These are phyloP conservation scores for Epichloe bromicola DNA, from an alignment of 2,329 filamentous ascomycete genomes.

Conservation along the genomic window DNA sequence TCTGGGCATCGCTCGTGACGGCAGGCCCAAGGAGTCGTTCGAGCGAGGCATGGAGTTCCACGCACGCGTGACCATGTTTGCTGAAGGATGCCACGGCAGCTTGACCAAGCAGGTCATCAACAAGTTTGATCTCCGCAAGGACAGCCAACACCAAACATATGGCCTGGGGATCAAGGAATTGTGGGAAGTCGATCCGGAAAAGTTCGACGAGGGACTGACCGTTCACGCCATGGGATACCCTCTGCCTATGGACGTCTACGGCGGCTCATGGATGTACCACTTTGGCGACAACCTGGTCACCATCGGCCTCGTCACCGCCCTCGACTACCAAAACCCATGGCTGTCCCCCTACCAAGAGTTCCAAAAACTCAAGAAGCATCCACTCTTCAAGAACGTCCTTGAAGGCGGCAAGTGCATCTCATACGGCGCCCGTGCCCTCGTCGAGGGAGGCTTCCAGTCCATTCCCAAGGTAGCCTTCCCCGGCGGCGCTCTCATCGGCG, in stretches of 20 bases:
- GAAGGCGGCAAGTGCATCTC: constrained; percentile 96
- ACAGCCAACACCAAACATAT: constrained; percentile 92
- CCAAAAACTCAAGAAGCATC: constrained; percentile 96
- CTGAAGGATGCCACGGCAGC: constrained; percentile 90
- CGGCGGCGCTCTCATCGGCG: constrained; percentile 86
- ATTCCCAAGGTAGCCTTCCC: constrained; percentile 96
- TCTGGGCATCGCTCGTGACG: constrained; percentile 67
- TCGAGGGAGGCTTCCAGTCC: constrained; percentile 96
- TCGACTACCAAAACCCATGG: constrained; percentile 97
- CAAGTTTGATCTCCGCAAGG: constrained; percentile 79
- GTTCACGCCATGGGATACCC: constrained; percentile 91
- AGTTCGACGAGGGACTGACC: constrained; percentile 77
- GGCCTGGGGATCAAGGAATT: constrained; percentile 91
- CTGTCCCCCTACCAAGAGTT: constrained; percentile 91
- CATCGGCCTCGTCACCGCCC: constrained; percentile 78
- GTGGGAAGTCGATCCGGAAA: constrained; percentile 89
- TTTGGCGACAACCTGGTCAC: constrained; percentile 95
- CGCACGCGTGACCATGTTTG: constrained; percentile 80
- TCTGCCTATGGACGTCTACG: constrained; percentile 77
- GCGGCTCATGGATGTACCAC: constrained; percentile 98
- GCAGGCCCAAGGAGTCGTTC: constrained; percentile 78
- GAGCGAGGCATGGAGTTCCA: constrained; percentile 98
- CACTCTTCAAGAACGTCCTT: constrained; percentile 74
- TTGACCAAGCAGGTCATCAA: constrained; percentile 89
- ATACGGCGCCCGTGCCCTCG: constrained; percentile 81